Evolutionary conservation across 768 basidiomycete species (phyloP).

Genomic region (Podaxis sp.): DNA sequence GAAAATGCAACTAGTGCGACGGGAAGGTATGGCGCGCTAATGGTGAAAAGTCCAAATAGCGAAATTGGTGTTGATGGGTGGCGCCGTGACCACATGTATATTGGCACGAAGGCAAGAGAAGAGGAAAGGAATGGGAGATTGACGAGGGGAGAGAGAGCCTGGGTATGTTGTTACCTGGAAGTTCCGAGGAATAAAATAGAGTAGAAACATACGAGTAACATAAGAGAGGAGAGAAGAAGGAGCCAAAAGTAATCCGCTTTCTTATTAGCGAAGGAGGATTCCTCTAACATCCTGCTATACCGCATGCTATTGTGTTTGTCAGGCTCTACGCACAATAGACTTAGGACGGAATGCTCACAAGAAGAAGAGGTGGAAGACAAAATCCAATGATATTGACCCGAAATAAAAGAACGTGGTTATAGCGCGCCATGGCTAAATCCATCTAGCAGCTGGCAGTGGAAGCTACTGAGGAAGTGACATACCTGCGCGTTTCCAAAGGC

Average conservation of each 20-base stretch:
- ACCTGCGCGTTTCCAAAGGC: conserved; percentile 84
- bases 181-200: neutral
- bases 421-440: conserved; percentile 76
- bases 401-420: conserved; percentile 96
- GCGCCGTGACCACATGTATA: conserved; percentile 95
- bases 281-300: conserved; percentile 95
- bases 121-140: conserved; percentile 94
- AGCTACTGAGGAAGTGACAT: conserved; percentile 18
- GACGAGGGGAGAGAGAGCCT: conserved; percentile 84
- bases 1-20: conserved; percentile 87
- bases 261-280: conserved; percentile 89
- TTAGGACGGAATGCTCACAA: conserved; percentile 61
- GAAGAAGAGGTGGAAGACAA: conserved; percentile 97
- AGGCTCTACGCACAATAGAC: neutral
- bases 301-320: conserved; percentile 69
- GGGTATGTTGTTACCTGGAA: conserved; percentile 13
- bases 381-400: conserved; percentile 89
- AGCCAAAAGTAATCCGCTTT: conserved; percentile 97
- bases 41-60: conserved; percentile 91
- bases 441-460: conserved; percentile 12
- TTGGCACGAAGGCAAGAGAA: conserved; percentile 90
- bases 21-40: conserved; percentile 94
- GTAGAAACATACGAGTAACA: conserved; percentile 73
- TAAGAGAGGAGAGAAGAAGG: conserved; percentile 75
- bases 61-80: conserved; percentile 96